A percentile compares a stretch with the other conserved stretches of the same genome.
Evolutionary conservation across 2,329 filamentous ascomycete genomes (phyloP).

Genomic region (Corinectria fuckeliana): DNA sequence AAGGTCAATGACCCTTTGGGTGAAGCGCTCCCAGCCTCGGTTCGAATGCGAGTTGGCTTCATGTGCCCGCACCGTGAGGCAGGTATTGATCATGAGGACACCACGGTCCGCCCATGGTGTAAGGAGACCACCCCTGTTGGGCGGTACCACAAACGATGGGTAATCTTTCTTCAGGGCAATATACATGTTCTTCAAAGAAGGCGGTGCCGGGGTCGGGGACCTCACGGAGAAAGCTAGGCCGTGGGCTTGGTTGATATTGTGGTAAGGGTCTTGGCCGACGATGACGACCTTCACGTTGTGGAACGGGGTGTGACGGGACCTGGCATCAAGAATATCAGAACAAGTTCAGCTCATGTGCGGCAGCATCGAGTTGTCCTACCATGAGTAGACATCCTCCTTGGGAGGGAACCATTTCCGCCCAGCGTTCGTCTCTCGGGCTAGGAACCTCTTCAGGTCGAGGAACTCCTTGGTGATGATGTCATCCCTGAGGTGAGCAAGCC

Average conservation of each 20-base stretch:
- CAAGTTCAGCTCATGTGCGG: background rate
- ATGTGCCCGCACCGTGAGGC: slow-evolving; percentile 89
- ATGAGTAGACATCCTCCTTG: slow-evolving; percentile 88
- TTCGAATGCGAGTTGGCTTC: slow-evolving; percentile 85
- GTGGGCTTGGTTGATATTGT: slow-evolving; percentile 94
- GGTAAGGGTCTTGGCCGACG: slow-evolving; percentile 95
- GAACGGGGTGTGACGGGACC: slow-evolving; percentile 93
- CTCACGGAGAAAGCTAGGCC: slow-evolving; percentile 95
- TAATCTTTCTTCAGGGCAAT: slow-evolving; percentile 87
- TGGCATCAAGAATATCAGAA: slow-evolving; percentile 47
- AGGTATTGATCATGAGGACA: slow-evolving; percentile 93
- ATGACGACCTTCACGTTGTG: slow-evolving; percentile 90
- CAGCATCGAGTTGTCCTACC: slow-evolving; percentile 62
- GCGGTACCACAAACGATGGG: slow-evolving; percentile 75
- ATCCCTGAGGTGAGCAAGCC: slow-evolving; percentile 88
- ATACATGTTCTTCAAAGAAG: slow-evolving; percentile 94
- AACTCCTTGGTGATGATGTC: slow-evolving; percentile 83
- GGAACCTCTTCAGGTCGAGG: slow-evolving; percentile 84
- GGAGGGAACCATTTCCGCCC: slow-evolving; percentile 88
- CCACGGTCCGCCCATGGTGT: slow-evolving; percentile 94
- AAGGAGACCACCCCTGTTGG: slow-evolving; percentile 80
- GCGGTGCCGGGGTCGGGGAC: slow-evolving; percentile 85
- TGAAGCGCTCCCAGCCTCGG: slow-evolving; percentile 92
- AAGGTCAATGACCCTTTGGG: slow-evolving; percentile 87
- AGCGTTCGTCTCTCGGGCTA: slow-evolving; percentile 76